These are phyloP conservation scores for Paramecium primaurelia DNA, from an alignment of 73 alveolate genomes.

Conservation along the genomic window DNA sequence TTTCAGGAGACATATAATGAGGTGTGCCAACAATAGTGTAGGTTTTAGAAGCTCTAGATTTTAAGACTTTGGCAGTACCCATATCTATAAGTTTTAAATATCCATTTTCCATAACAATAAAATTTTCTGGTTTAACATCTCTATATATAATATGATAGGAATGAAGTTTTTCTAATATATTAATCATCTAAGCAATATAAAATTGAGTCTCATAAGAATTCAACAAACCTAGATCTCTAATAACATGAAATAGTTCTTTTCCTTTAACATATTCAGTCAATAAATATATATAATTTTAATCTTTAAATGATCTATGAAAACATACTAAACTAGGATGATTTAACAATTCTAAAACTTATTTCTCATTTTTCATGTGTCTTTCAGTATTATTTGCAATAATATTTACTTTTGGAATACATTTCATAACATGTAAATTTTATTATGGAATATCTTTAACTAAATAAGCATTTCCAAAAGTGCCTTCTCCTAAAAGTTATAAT, in stretches of 20 bases:
- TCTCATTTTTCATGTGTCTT: slow-evolving; percentile 44
- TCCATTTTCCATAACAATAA: slow-evolving; percentile 64
- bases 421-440: slow-evolving; percentile 30
- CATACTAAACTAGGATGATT: slow-evolving; percentile 4
- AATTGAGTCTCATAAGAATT: slow-evolving; percentile 69
- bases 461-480: slow-evolving; percentile 52
- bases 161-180: slow-evolving; percentile 69
- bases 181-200: slow-evolving; percentile 67
- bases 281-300: slow-evolving; percentile 50
- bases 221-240: slow-evolving; percentile 60
- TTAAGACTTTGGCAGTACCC: slow-evolving; percentile 71
- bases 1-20: slow-evolving; percentile 82
- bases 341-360: slow-evolving; percentile 40
- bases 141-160: slow-evolving; percentile 66
- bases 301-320: slow-evolving; percentile 59
- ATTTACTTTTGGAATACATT: slow-evolving; percentile 45
- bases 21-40: slow-evolving; percentile 76
- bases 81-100: slow-evolving; percentile 73
- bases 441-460: slow-evolving; percentile 2
- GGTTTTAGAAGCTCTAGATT: slow-evolving; percentile 52
- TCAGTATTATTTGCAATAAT: slow-evolving; percentile 40
- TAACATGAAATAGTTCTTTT: slow-evolving; percentile 55
- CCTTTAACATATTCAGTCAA: slow-evolving; percentile 57
- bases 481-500: slow-evolving; percentile 59
- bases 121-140: slow-evolving; percentile 78